Conservation (phyloP, 495 filamentous ascomycete species). For the Neurospora africana region DNA sequence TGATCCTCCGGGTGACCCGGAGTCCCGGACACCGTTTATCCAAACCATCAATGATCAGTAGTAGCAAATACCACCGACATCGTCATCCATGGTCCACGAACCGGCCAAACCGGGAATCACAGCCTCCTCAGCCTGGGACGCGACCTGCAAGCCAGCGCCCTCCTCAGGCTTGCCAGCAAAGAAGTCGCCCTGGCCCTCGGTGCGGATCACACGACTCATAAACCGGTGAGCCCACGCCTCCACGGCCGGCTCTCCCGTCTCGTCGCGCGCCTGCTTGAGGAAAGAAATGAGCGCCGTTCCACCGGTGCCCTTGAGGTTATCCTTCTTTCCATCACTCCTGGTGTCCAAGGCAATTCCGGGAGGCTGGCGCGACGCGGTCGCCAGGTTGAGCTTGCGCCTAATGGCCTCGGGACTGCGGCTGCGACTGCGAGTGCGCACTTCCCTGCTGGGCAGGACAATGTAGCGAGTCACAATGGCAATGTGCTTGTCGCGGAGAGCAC, state of each 20-base stretch:
- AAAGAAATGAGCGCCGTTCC: constrained; percentile 90
- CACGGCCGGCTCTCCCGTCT: constrained; percentile 87
- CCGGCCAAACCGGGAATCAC: constrained; percentile 72
- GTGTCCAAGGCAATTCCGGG: constrained; percentile 25
- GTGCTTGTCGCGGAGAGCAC: constrained; percentile 84
- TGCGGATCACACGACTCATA: constrained; percentile 45
- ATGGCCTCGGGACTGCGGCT: constrained; percentile 33
- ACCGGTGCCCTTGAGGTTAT: constrained; percentile 77
- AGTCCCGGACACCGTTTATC: neutral
- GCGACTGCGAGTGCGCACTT: constrained; percentile 36
- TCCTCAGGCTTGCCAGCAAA: constrained; percentile 51
- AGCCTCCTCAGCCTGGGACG: constrained; percentile 45
- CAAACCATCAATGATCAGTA: constrained; percentile 19
- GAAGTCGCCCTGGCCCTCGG: constrained; percentile 39
- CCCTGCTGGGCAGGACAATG: constrained; percentile 63
- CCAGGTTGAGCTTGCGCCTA: constrained; percentile 51
- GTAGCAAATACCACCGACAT: constrained; percentile 49
- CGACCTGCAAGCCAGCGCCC: constrained; percentile 10
- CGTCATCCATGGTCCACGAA: constrained; percentile 74
- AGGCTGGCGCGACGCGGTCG: constrained; percentile 42
- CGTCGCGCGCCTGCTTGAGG: constrained; percentile 87
- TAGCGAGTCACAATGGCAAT: constrained; percentile 95
- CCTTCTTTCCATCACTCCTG: constrained; percentile 21
- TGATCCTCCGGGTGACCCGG: neutral
- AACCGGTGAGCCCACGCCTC: constrained; percentile 70